phyloP scores from a whole-genome alignment of 83 land plant species.

The Picea abies region DNA sequence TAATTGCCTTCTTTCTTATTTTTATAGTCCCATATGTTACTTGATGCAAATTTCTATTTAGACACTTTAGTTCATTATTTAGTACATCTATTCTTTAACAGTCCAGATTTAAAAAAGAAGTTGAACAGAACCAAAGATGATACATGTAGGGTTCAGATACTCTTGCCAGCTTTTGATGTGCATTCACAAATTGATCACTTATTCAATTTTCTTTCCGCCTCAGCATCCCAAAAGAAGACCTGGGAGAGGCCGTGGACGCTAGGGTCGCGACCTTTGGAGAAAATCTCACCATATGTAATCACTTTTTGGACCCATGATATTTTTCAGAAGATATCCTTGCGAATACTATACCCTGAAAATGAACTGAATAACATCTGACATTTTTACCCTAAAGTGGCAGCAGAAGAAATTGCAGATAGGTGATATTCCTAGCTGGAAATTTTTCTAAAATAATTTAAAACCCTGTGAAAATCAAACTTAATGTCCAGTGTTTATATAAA shows the following conservation, averaged over 20 bases:
- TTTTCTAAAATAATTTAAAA: neutral
- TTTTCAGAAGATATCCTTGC: conserved; percentile 4
- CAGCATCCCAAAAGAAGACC: conserved; percentile 8
- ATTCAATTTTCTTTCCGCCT: conserved; percentile 7
- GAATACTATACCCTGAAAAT: neutral
- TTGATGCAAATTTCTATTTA: neutral
- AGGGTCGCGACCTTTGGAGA: neutral
- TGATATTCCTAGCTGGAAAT: neutral
- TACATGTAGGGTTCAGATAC: neutral
- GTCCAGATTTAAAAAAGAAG: neutral
- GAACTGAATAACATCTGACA: conserved; percentile 1
- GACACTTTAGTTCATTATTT: conserved; percentile 3
- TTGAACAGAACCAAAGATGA: neutral
- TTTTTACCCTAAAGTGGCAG: neutral
- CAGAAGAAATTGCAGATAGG: conserved; percentile 4
- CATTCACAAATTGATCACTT: conserved; percentile 1
- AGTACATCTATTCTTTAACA: neutral
- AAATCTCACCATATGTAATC: conserved; percentile 2
- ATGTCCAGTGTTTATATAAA: neutral
- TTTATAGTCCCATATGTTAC: neutral
- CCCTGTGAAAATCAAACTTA: neutral
- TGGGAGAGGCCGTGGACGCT: conserved; percentile 1
- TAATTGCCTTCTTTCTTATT: no score
- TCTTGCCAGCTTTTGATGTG: neutral
- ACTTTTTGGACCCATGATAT: neutral